Percentiles rank a stretch among this genome's conserved stretches.
Conservation (phyloP, 2,329 filamentous ascomycete species). For the Aspergillus fijiensis region DNA sequence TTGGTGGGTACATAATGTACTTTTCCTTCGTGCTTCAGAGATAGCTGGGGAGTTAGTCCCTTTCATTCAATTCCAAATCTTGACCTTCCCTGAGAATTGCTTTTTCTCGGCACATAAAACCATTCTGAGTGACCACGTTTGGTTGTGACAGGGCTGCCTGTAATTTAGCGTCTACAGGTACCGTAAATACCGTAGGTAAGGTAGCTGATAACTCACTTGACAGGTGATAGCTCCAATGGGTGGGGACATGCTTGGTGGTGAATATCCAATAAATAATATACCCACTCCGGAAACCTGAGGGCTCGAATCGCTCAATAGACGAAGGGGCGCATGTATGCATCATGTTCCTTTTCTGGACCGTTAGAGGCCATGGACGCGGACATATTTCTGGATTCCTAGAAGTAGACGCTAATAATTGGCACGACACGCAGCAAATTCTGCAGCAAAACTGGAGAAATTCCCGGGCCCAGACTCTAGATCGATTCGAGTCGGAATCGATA, state of each 20-base stretch:
- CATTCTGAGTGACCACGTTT: conserved; percentile 7
- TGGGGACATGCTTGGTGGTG: conserved; percentile 5
- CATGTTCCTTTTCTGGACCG: conserved; percentile 2
- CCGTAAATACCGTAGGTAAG: background rate
- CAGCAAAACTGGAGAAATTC: background rate
- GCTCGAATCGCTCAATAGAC: background rate
- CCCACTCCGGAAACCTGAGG: conserved; percentile 6
- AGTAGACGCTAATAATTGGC: conserved; percentile 2
- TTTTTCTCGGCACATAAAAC: background rate
- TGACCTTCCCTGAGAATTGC: background rate
- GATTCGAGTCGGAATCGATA: background rate
- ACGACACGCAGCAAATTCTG: background rate
- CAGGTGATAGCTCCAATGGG: conserved; percentile 17
- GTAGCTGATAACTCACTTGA: conserved; percentile 14
- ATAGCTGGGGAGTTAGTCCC: background rate
- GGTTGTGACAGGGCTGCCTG: background rate
- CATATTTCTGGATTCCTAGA: background rate
- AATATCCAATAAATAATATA: conserved; percentile 9
- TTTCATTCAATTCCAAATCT: background rate
- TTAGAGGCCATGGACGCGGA: background rate
- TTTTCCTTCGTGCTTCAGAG: background rate
- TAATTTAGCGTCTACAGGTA: background rate
- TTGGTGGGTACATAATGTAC: background rate
- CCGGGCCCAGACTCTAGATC: conserved; percentile 2
- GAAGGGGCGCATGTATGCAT: conserved; percentile 2